Conservation (phyloP, 176 grass and related monocot species). For the Guadua angustifolia region DNA sequence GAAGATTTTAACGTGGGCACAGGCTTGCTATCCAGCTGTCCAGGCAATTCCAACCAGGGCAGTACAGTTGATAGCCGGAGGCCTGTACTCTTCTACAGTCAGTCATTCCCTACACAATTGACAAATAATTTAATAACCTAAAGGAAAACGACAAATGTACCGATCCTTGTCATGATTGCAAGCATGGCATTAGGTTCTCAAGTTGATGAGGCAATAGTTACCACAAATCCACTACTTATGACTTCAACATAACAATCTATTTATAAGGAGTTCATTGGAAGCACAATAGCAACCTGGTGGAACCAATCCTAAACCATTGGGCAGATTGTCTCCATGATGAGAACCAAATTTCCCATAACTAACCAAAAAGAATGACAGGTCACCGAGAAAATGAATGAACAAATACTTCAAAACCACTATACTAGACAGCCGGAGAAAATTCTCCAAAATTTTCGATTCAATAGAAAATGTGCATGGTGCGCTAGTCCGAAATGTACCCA, state of each 20-base stretch:
- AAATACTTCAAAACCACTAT: not conserved
- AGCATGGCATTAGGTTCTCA: not conserved
- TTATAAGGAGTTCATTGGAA: not conserved
- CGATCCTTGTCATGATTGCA: constrained; percentile 3
- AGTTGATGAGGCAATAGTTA: not conserved
- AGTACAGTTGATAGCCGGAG: constrained; percentile 26
- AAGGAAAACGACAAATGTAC: not conserved
- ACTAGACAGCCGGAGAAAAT: not conserved
- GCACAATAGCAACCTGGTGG: not conserved
- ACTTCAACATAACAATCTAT: not conserved
- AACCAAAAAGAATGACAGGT: not conserved
- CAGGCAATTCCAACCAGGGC: constrained; percentile 34
- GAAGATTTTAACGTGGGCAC: constrained; percentile 39
- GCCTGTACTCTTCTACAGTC: constrained; percentile 35
- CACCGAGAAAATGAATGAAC: not conserved
- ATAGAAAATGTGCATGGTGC: not conserved
- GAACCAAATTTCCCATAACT: constrained; percentile 3
- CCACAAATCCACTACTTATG: not conserved
- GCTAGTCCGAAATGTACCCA: not conserved
- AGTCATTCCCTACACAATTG: constrained; percentile 41
- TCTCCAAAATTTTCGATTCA: not conserved
- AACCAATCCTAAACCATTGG: not conserved
- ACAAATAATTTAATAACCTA: constrained; percentile 30
- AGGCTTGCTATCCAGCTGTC: constrained; percentile 40
- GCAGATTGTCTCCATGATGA: not conserved